These are phyloP conservation scores for Ceratocystis colombiana DNA, from an alignment of 2,329 filamentous ascomycete genomes.

Conservation along the genomic window DNA sequence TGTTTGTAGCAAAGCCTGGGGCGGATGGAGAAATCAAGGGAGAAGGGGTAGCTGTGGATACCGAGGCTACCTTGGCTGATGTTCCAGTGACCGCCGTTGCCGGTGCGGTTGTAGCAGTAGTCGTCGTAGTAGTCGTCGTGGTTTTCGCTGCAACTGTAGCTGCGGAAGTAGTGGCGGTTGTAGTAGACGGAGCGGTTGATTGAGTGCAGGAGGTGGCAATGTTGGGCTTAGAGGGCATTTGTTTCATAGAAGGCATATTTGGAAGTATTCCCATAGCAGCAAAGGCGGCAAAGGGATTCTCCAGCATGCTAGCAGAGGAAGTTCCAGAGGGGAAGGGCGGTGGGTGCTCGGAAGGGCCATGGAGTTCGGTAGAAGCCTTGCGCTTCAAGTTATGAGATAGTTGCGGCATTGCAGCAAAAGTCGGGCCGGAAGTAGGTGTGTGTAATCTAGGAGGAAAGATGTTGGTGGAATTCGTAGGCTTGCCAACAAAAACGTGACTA, in stretches of 20 bases:
- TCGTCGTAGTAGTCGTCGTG: not conserved
- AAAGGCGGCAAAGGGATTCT: conserved; percentile 19
- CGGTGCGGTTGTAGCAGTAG: not conserved
- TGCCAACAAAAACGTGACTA: conserved; percentile 31
- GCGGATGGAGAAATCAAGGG: conserved; percentile 4
- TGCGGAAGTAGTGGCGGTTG: not conserved
- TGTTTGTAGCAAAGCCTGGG: conserved; percentile 9
- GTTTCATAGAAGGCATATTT: conserved; percentile 1
- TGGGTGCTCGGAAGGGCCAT: conserved; percentile 23
- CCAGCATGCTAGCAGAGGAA: conserved; percentile 26
- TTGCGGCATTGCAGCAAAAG: conserved; percentile 22
- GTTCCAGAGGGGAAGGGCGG: conserved; percentile 27
- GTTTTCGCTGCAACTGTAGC: not conserved
- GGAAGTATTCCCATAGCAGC: conserved; percentile 19
- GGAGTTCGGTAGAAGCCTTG: conserved; percentile 22
- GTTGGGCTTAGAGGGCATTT: not conserved
- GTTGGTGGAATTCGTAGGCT: conserved; percentile 10
- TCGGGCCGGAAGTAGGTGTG: conserved; percentile 24
- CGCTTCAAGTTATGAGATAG: conserved; percentile 17
- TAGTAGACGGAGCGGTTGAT: conserved; percentile 1
- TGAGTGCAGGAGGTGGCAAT: not conserved
- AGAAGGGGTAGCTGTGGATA: conserved; percentile 12
- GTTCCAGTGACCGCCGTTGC: not conserved
- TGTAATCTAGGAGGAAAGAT: conserved; percentile 20
- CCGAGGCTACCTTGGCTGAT: conserved; percentile 7